Base-by-base conservation (phyloP, 768 basidiomycete genomes). In the Trametes elegans region DNA sequence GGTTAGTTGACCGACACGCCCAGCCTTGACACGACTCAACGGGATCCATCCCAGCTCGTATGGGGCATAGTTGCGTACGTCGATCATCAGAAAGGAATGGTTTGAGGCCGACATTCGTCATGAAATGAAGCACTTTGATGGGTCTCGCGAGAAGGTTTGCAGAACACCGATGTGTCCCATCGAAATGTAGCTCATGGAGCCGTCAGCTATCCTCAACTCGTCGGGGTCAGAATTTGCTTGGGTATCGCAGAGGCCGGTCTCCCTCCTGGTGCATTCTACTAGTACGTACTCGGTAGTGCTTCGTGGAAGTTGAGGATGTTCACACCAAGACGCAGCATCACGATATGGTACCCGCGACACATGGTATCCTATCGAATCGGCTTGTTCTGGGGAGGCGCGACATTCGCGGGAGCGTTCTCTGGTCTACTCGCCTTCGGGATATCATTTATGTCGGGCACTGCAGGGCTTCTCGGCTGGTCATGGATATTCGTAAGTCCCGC, bases 251-350 rank as follows among this genome's bases (percentile, higher is more conserved):
- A 88, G 68, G 83, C 85, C 4, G 85, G 88, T 4, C 63, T 87
- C 5, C 87, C 84, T 65, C 86, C 87, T 9, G 86, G 87, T 26
- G 82, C 87, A 9, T 77, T 80, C 1, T 90, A 86, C 70, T 88
- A 85, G 86, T 86, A 54, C 39, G 60, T 49, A 7, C 11, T 16
- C 26, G 1, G 8, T 16, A 9, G 3, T 34, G n/a, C n/a, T n/a
- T n/a, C n/a, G n/a, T n/a, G n/a, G n/a, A n/a, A n/a, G n/a, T n/a
- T n/a, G n/a, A n/a, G n/a, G n/a, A n/a, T n/a, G n/a, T n/a, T 36
- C 34, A 11, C 13, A 10, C 21, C 11, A 24, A 7, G 21, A 1
- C 23, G 3, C 23, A 55, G 54, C 24, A 40, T 55, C 23, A 55
- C 46, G n/a, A 43, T 53, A 34, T 53, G 66, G 64, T 67, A 67